These are phyloP conservation scores for Naematelia encephala DNA, from an alignment of 768 basidiomycete species.

Conservation along the genomic window DNA sequence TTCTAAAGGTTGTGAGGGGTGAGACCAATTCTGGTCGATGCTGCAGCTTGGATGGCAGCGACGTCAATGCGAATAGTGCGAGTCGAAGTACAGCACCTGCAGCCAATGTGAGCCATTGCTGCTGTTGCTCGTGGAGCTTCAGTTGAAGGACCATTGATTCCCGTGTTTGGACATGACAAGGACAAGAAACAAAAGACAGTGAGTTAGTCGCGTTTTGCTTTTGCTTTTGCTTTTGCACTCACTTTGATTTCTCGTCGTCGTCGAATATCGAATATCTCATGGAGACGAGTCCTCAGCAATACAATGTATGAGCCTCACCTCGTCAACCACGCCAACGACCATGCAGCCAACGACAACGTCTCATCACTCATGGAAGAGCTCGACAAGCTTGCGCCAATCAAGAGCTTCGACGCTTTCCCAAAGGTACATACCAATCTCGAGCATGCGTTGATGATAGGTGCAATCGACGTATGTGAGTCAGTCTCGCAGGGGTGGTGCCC, in stretches of 20 bases:
- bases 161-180: not conserved
- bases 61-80: constrained; percentile 14
- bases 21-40: constrained; percentile 75
- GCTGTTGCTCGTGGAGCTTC: not conserved
- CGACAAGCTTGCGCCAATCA: constrained; percentile 48
- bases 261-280: too few species aligned
- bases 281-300: not conserved
- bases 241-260: not conserved
- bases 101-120: not conserved
- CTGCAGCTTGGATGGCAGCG: constrained; percentile 52
- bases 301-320: constrained; percentile 49
- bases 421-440: constrained; percentile 29
- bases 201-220: not conserved
- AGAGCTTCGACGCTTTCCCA: constrained; percentile 50
- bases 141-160: not conserved
- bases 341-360: constrained; percentile 16
- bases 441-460: constrained; percentile 23
- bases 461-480: constrained; percentile 44
- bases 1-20: constrained; percentile 72
- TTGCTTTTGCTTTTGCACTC: not conserved
- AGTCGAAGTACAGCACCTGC: constrained; percentile 14
- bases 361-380: constrained; percentile 44
- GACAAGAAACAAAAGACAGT: too few species aligned
- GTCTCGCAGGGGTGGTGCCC: constrained; percentile 43
- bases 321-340: constrained; percentile 22